Percentiles rank a stretch among this genome's conserved stretches.
phyloP scores from a whole-genome alignment of 1,139 yeast species.

The Casaregolazyma lundiana region DNA sequence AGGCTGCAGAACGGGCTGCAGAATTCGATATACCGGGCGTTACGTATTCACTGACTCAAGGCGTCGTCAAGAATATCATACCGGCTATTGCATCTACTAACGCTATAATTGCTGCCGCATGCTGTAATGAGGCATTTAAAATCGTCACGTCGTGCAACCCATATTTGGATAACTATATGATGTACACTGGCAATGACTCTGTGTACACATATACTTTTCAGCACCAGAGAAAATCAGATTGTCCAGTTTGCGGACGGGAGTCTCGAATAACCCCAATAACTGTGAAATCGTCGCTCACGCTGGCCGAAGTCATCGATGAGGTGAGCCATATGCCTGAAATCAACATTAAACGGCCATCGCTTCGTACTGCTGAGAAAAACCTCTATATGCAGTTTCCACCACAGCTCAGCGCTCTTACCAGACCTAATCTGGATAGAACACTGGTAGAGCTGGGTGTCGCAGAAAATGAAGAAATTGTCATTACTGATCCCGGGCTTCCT shows the following conservation, averaged over 20 bases:
- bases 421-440: constrained; percentile 41
- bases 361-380: constrained; percentile 41
- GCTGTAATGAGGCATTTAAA: constrained; percentile 85
- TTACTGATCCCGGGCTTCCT: constrained; percentile 57
- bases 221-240: constrained; percentile 54
- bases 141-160: constrained; percentile 67
- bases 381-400: constrained; percentile 53
- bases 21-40: constrained; percentile 67
- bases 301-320: constrained; percentile 46
- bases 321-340: constrained; percentile 34
- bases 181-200: constrained; percentile 77
- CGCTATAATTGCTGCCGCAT: constrained; percentile 86
- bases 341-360: constrained; percentile 48
- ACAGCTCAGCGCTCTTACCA: constrained; percentile 45
- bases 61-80: constrained; percentile 86
- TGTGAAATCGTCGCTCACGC: constrained; percentile 41
- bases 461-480: constrained; percentile 47
- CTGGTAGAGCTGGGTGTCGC: constrained; percentile 38
- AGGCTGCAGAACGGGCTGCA: constrained; percentile 56
- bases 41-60: constrained; percentile 66
- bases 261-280: constrained; percentile 29
- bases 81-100: constrained; percentile 96
- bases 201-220: constrained; percentile 70
- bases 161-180: constrained; percentile 72
- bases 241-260: constrained; percentile 70